Evolutionary conservation across 2,329 filamentous ascomycete species (phyloP).

Genomic region (Monilinia aucupariae): DNA sequence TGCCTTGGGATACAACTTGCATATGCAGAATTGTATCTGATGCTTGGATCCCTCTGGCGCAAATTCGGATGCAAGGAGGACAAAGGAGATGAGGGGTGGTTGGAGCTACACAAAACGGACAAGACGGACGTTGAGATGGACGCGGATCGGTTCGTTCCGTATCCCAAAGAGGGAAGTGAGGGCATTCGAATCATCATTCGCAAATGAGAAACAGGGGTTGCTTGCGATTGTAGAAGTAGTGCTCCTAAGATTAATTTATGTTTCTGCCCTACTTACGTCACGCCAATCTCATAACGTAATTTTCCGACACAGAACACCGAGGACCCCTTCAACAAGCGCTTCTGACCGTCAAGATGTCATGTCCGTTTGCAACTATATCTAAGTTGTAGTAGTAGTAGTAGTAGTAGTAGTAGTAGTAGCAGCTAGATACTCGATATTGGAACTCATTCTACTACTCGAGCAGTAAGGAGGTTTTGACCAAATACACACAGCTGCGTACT

Average conservation of each 20-base stretch:
- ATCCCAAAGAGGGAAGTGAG: not conserved
- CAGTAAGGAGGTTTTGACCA: no score
- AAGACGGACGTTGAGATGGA: slow-evolving; percentile 1
- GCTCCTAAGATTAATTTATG: not conserved
- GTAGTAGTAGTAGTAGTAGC: no score
- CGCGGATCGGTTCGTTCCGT: not conserved
- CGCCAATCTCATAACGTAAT: no score
- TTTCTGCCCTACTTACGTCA: no score
- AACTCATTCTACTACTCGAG: no score
- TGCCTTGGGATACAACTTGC: slow-evolving; percentile 37
- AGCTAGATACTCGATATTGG: no score
- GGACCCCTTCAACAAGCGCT: no score
- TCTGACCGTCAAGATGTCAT: no score
- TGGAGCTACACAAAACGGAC: not conserved
- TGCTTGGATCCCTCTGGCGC: not conserved
- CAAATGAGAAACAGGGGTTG: not conserved
- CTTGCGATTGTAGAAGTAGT: not conserved
- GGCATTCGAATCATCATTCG: not conserved
- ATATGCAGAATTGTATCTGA: slow-evolving; percentile 6
- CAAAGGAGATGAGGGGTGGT: not conserved
- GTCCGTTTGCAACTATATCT: no score
- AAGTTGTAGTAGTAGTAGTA: no score
- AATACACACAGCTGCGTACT: no score
- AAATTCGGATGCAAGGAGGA: not conserved
- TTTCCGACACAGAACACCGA: no score